Conservation (phyloP, 192 early-diverging fungal species). For the Geranomyces michiganensis region DNA sequence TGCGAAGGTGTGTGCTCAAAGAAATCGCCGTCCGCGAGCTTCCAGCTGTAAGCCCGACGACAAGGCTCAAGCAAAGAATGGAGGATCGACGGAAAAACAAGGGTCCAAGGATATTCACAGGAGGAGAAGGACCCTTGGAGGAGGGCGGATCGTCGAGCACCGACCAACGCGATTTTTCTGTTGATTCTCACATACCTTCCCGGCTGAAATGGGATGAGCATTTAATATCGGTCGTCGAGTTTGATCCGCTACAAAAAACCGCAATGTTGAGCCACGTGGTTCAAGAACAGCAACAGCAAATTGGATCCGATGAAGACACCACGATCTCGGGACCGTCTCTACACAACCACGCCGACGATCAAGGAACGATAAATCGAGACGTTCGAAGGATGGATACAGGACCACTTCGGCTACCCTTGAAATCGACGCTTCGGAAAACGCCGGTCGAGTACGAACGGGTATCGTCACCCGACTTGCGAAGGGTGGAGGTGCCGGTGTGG, state of each 20-base stretch:
- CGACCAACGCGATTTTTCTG: background rate
- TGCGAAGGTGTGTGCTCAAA: background rate
- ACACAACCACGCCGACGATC: too few species aligned
- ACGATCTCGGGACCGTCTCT: too few species aligned
- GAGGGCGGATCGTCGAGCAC: background rate
- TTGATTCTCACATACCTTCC: background rate
- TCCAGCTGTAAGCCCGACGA: background rate
- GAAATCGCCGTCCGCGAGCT: background rate
- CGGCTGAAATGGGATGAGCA: slow-evolving; percentile 7
- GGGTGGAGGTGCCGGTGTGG: background rate
- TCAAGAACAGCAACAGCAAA: background rate
- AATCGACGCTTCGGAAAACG: background rate
- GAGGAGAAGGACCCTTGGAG: background rate
- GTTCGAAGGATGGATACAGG: background rate
- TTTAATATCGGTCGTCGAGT: background rate
- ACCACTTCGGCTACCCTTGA: background rate
- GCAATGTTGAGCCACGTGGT: too few species aligned
- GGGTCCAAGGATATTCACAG: background rate
- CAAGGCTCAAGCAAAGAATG: background rate
- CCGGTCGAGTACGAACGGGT: background rate
- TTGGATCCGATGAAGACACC: background rate
- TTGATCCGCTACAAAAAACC: background rate
- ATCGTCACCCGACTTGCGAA: background rate
- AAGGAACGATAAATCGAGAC: too few species aligned
- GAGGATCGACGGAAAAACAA: background rate